These are phyloP conservation scores for Populus nigra DNA, from an alignment of 345 rosid genomes.

Conservation along the genomic window DNA sequence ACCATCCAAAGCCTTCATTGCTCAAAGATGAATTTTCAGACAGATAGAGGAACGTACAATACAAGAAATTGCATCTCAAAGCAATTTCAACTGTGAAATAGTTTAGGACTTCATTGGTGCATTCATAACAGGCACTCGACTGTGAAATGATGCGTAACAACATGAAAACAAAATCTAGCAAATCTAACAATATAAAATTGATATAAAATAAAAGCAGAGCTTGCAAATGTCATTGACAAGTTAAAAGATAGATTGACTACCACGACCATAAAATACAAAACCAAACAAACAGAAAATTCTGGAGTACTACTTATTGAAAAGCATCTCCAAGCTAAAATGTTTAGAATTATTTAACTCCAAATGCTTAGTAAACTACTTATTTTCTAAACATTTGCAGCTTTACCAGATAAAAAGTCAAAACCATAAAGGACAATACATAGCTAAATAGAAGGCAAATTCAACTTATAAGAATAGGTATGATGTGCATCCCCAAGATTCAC, in stretches of 20 bases:
- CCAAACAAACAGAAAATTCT: not conserved
- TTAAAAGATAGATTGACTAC: not conserved
- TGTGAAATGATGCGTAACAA: no score
- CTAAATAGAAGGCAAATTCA: conserved; percentile 33
- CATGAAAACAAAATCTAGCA: no score
- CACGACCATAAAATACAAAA: not conserved
- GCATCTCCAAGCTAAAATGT: not conserved
- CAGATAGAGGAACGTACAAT: not conserved
- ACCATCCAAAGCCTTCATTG: not conserved
- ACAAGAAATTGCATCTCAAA: no score
- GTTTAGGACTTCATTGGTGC: no score
- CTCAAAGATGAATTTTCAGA: not conserved
- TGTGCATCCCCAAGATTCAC: conserved; percentile 49
- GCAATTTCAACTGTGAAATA: no score
- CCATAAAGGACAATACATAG: not conserved
- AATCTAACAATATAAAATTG: not conserved
- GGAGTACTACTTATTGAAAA: not conserved
- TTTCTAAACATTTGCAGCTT: not conserved
- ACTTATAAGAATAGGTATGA: conserved; percentile 29
- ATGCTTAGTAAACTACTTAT: not conserved
- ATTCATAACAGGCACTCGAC: no score
- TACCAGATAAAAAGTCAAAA: not conserved
- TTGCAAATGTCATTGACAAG: not conserved
- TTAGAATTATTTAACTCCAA: not conserved
- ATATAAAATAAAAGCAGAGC: not conserved